Percentiles rank a stretch among this genome's conserved stretches.
Evolutionary conservation across 805 yeast species (phyloP).

Genomic region (Yarrowia sp.): DNA sequence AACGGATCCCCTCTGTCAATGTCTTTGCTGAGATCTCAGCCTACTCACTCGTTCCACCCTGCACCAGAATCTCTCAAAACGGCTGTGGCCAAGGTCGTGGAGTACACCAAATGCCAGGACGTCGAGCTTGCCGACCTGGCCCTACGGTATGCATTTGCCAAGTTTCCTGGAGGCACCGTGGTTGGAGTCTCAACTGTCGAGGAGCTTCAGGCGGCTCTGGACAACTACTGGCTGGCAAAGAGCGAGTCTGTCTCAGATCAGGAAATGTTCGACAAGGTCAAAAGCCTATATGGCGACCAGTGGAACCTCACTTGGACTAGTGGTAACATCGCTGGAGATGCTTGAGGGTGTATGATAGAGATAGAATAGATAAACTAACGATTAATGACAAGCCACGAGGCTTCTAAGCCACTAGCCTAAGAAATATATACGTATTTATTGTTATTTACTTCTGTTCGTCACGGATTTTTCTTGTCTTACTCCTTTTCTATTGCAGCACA

Average conservation of each 20-base stretch:
- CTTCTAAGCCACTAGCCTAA: too few species aligned
- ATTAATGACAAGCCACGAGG: neutral
- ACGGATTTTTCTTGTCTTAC: neutral
- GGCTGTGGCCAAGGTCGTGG: conserved; percentile 45
- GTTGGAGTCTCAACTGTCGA: conserved; percentile 66
- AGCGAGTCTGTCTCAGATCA: conserved; percentile 30
- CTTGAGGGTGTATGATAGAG: neutral
- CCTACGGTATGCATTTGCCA: conserved; percentile 64
- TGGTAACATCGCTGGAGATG: conserved; percentile 18
- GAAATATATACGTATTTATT: neutral
- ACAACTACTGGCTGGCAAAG: conserved; percentile 51
- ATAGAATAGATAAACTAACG: conserved; percentile 3
- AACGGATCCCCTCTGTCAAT: conserved; percentile 86
- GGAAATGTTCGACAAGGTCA: conserved; percentile 10
- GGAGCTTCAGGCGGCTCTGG: conserved; percentile 64
- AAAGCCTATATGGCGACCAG: conserved; percentile 15
- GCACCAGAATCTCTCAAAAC: conserved; percentile 56
- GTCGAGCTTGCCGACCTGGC: conserved; percentile 80
- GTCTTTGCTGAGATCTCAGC: conserved; percentile 71
- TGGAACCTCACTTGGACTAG: conserved; percentile 24
- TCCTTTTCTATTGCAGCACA: neutral
- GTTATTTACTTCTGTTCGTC: neutral
- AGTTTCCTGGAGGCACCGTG: conserved; percentile 69
- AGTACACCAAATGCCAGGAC: conserved; percentile 42
- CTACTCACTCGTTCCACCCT: conserved; percentile 78